Percentiles rank a stretch among this genome's conserved stretches.
phyloP scores from a whole-genome alignment of 2,329 filamentous ascomycete genomes.

The Beauveria sp. region DNA sequence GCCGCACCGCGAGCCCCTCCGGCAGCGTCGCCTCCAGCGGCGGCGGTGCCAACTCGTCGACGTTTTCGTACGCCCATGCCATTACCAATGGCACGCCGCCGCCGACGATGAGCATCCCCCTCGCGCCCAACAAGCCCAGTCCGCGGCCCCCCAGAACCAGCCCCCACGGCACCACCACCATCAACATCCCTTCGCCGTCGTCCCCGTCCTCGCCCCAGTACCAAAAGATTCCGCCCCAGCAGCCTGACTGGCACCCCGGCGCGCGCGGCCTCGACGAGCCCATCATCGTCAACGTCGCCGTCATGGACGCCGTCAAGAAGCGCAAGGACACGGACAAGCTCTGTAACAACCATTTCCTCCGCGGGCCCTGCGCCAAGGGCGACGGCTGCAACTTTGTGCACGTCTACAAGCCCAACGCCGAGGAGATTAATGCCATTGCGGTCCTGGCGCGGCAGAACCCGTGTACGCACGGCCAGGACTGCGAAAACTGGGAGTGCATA shows the following conservation, averaged over 20 bases:
- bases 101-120: conserved; percentile 34
- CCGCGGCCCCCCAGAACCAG: conserved; percentile 7
- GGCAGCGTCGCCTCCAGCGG: conserved; percentile 34
- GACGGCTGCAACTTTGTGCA: conserved; percentile 52
- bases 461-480: conserved; percentile 51
- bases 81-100: conserved; percentile 35
- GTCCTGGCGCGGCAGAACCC: conserved; percentile 50
- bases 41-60: conserved; percentile 20
- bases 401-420: conserved; percentile 42
- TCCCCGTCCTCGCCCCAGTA: background rate
- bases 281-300: conserved; percentile 36
- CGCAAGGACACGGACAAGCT: conserved; percentile 48
- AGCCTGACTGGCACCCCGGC: conserved; percentile 44
- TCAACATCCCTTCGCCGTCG: background rate
- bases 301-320: conserved; percentile 49
- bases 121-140: conserved; percentile 25
- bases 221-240: conserved; percentile 21
- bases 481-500: conserved; percentile 49
- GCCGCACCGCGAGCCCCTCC: conserved; percentile 19
- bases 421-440: conserved; percentile 49
- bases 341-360: conserved; percentile 56
- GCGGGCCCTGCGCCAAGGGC: conserved; percentile 48
- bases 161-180: background rate
- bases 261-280: conserved; percentile 47
- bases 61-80: conserved; percentile 31